phyloP scores from a whole-genome alignment of 805 yeast species.

The Kazachstania martiniae region DNA sequence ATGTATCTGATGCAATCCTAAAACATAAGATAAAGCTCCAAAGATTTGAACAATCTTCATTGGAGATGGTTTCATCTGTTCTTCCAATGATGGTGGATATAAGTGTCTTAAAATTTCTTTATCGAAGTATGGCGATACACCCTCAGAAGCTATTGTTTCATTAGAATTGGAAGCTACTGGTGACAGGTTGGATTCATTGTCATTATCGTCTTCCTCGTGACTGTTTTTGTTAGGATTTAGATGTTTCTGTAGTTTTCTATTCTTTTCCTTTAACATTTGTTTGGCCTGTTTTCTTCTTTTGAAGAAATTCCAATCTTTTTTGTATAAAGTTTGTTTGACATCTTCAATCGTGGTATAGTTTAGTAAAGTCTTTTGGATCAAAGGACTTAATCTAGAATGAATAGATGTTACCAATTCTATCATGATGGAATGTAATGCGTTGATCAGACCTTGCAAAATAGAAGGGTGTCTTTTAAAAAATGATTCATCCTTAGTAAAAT shows the following conservation, averaged over 20 bases:
- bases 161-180: neutral
- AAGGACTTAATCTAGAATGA: slow-evolving; percentile 43
- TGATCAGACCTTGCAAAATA: slow-evolving; percentile 47
- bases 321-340: slow-evolving; percentile 62
- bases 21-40: slow-evolving; percentile 78
- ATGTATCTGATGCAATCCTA: slow-evolving; percentile 72
- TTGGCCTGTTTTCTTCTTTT: slow-evolving; percentile 29
- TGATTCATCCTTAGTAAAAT: slow-evolving; percentile 54
- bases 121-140: slow-evolving; percentile 34
- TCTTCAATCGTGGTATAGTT: slow-evolving; percentile 80
- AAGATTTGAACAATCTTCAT: slow-evolving; percentile 72
- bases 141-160: slow-evolving; percentile 1
- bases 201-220: slow-evolving; percentile 5
- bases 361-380: slow-evolving; percentile 57
- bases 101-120: slow-evolving; percentile 67
- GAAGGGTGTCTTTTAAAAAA: slow-evolving; percentile 46
- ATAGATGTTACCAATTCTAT: slow-evolving; percentile 59
- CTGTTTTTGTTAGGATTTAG: slow-evolving; percentile 1
- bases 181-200: slow-evolving; percentile 2
- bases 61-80: slow-evolving; percentile 84
- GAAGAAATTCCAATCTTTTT: slow-evolving; percentile 58
- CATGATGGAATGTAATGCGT: slow-evolving; percentile 46
- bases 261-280: slow-evolving; percentile 6
- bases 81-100: slow-evolving; percentile 74
- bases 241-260: slow-evolving; percentile 6